phyloP scores from a whole-genome alignment of 306 rosid genomes.

The Vigna radiata region DNA sequence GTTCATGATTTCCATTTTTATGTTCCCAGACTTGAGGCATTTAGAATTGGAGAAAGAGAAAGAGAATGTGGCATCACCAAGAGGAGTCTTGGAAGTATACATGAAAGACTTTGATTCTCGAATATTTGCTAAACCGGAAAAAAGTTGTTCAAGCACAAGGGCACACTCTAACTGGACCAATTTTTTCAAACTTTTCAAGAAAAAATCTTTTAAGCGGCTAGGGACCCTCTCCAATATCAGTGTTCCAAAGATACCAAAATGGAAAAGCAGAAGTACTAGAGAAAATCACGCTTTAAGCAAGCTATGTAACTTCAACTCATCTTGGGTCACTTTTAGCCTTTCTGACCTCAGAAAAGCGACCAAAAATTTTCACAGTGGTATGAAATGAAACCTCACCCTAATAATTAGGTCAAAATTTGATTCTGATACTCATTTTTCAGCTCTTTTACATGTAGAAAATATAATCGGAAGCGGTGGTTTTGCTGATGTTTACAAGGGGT shows the following conservation, averaged over 20 bases:
- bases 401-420: background rate
- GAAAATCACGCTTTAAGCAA: conserved; percentile 47
- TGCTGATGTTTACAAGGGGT: conserved; percentile 77
- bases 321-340: conserved; percentile 62
- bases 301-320: conserved; percentile 60
- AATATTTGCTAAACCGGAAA: conserved; percentile 38
- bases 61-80: conserved; percentile 67
- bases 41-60: conserved; percentile 72
- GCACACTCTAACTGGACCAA: conserved; percentile 64
- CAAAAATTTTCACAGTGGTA: conserved; percentile 68
- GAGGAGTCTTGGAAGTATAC: conserved; percentile 80
- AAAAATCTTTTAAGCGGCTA: conserved; percentile 59
- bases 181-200: conserved; percentile 64
- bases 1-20: background rate
- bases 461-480: conserved; percentile 90
- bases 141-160: conserved; percentile 46
- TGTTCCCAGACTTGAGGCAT: conserved; percentile 64
- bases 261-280: conserved; percentile 61
- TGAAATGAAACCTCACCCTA: conserved; percentile 37
- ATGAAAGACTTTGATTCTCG: conserved; percentile 44
- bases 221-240: conserved; percentile 63
- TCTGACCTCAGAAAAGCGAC: conserved; percentile 74
- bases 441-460: conserved; percentile 58
- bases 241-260: conserved; percentile 58
- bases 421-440: background rate